Conservation (phyloP, 768 basidiomycete species). For the Trametes gibbosa region DNA sequence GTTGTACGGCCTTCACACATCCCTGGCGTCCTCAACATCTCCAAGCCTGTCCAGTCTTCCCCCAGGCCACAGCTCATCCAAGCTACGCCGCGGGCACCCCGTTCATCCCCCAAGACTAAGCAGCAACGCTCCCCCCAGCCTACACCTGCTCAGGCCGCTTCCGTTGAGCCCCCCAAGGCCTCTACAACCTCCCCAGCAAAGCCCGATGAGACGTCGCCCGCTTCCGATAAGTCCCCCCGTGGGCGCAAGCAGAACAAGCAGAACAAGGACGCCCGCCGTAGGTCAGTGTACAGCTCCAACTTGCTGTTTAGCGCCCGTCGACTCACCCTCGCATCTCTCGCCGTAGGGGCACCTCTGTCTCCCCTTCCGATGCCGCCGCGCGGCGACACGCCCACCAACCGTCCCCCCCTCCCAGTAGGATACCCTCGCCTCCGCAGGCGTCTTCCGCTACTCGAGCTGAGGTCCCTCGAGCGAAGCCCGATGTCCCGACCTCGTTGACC, state of each 20-base stretch:
- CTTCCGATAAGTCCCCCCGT: slow-evolving; percentile 31
- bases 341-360: slow-evolving; percentile 46
- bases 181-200: slow-evolving; percentile 20
- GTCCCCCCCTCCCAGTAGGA: slow-evolving; percentile 45
- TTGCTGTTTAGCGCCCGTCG: slow-evolving; percentile 31
- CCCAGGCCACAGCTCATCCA: slow-evolving; percentile 39
- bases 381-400: slow-evolving; percentile 60
- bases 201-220: slow-evolving; percentile 12
- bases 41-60: slow-evolving; percentile 46
- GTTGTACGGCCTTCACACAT: slow-evolving; percentile 70
- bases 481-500: slow-evolving; percentile 33
- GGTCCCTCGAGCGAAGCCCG: slow-evolving; percentile 18
- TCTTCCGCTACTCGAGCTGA: slow-evolving; percentile 26
- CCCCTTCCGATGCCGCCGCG: slow-evolving; percentile 38
- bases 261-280: slow-evolving; percentile 39
- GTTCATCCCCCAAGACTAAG: slow-evolving; percentile 39
- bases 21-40: slow-evolving; percentile 69
- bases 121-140: slow-evolving; percentile 30
- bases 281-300: slow-evolving; percentile 32
- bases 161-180: slow-evolving; percentile 31
- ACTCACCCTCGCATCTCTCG: slow-evolving; percentile 3
- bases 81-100: slow-evolving; percentile 33
- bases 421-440: slow-evolving; percentile 69
- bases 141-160: slow-evolving; percentile 26
- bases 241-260: slow-evolving; percentile 37